A percentile compares a stretch with the other conserved stretches of the same genome.
Evolutionary conservation across 768 basidiomycete genomes (phyloP).

Genomic region (Russula sp.): DNA sequence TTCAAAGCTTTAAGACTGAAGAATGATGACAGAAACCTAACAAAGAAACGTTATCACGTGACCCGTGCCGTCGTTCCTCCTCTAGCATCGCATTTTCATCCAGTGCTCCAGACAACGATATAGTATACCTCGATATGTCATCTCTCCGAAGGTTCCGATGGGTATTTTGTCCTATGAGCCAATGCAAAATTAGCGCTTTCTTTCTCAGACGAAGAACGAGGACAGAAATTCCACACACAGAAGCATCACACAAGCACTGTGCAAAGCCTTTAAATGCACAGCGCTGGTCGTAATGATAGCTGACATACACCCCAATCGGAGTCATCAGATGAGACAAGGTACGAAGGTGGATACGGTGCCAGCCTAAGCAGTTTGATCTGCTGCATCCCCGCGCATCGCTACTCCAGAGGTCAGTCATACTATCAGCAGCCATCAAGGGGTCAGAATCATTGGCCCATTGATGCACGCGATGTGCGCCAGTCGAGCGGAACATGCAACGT

Average conservation of each 20-base stretch:
- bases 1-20: no score
- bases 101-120: no score
- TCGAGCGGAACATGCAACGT: no score
- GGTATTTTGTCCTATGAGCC: neutral
- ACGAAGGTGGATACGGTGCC: neutral
- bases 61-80: no score
- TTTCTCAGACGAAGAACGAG: neutral
- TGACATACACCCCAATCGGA: slow-evolving; percentile 27
- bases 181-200: neutral
- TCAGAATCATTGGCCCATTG: no score
- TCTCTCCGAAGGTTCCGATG: slow-evolving; percentile 40
- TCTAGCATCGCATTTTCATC: no score
- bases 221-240: slow-evolving; percentile 29
- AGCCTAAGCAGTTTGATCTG: neutral
- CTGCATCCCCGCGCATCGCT: neutral
- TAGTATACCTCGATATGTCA: slow-evolving; percentile 30
- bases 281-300: slow-evolving; percentile 20
- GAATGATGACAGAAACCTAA: no score
- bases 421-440: no score
- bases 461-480: no score
- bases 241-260: slow-evolving; percentile 36
- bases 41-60: no score
- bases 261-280: slow-evolving; percentile 32
- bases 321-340: slow-evolving; percentile 26
- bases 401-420: slow-evolving; percentile 32